Evolutionary conservation across 2,329 filamentous ascomycete genomes (phyloP).

Genomic region (Fusarium sp.): DNA sequence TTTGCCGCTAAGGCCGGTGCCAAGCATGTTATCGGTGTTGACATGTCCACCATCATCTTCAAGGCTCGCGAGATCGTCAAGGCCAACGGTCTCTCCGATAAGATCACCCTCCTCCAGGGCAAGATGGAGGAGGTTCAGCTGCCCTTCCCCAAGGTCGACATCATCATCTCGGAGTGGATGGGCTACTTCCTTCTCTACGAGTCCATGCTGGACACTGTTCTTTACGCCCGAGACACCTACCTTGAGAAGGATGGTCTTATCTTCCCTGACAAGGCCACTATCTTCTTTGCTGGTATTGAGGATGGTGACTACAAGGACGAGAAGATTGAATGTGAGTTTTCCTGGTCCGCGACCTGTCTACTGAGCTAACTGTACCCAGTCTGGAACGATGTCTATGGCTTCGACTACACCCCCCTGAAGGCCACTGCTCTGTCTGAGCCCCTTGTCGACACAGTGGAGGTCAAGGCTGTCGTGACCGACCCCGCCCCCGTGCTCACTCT

Average conservation of each 20-base stretch:
- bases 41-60: slow-evolving; percentile 99
- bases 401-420: slow-evolving; percentile 96
- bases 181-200: slow-evolving; percentile 99
- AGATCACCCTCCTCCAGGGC: slow-evolving; percentile 97
- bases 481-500: slow-evolving; percentile 86
- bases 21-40: slow-evolving; percentile 98
- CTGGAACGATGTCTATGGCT: slow-evolving; percentile 99
- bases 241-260: slow-evolving; percentile 89
- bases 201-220: slow-evolving; percentile 97
- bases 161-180: slow-evolving; percentile 99
- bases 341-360: not conserved
- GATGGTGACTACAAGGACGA: slow-evolving; percentile 99
- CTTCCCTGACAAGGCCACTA: slow-evolving; percentile 98
- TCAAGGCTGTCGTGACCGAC: slow-evolving; percentile 97
- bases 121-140: slow-evolving; percentile 99
- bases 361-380: slow-evolving; percentile 64
- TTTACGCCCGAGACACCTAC: slow-evolving; percentile 95
- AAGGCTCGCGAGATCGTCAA: slow-evolving; percentile 97
- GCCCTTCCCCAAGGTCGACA: slow-evolving; percentile 95
- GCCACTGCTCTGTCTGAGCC: slow-evolving; percentile 93
- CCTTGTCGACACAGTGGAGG: slow-evolving; percentile 95
- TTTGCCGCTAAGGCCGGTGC: slow-evolving; percentile 96
- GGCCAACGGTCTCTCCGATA: slow-evolving; percentile 90
- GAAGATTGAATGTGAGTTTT: slow-evolving; percentile 93
- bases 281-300: slow-evolving; percentile 96